phyloP scores from a whole-genome alignment of 805 yeast genomes.

The Candida loeiensis region DNA sequence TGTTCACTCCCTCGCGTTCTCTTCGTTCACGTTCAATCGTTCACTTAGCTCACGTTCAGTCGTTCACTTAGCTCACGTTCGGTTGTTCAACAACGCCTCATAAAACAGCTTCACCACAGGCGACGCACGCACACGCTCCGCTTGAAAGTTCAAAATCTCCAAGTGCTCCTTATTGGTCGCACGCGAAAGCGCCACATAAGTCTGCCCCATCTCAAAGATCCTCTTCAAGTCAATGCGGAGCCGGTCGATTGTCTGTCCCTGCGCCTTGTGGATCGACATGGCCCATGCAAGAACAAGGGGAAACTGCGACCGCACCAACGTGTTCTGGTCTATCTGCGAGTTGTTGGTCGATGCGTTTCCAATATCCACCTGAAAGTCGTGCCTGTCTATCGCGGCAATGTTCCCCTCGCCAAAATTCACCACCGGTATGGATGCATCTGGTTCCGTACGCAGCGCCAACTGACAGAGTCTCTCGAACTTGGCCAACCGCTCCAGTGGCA shows the following conservation, averaged over 20 bases:
- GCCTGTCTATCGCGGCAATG: slow-evolving; percentile 32
- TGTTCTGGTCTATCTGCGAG: slow-evolving; percentile 14
- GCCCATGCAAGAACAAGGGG: slow-evolving; percentile 82
- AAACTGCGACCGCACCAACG: slow-evolving; percentile 49
- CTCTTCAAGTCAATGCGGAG: slow-evolving; percentile 65
- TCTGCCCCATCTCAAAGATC: slow-evolving; percentile 79
- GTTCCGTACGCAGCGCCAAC: slow-evolving; percentile 16
- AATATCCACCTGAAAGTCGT: slow-evolving; percentile 36
- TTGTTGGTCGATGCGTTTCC: slow-evolving; percentile 9
- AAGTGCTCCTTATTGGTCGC: slow-evolving; percentile 65
- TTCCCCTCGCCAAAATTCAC: slow-evolving; percentile 43
- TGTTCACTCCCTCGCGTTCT: no score
- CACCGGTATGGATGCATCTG: slow-evolving; percentile 34
- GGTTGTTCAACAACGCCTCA: neutral
- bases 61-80: neutral
- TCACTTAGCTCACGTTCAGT: neutral
- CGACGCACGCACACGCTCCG: slow-evolving; percentile 45
- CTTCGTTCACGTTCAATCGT: neutral
- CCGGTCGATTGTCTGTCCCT: slow-evolving; percentile 75
- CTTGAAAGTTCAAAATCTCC: slow-evolving; percentile 64
- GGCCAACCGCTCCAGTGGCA: slow-evolving; percentile 26
- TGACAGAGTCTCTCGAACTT: slow-evolving; percentile 19
- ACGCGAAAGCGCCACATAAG: slow-evolving; percentile 77
- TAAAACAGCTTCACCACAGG: slow-evolving; percentile 35
- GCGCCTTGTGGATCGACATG: slow-evolving; percentile 77